Evolutionary conservation across 768 basidiomycete genomes (phyloP), one percentile per base, ranked within the genome.

Genomic region (Lyophyllum decastes): DNA sequence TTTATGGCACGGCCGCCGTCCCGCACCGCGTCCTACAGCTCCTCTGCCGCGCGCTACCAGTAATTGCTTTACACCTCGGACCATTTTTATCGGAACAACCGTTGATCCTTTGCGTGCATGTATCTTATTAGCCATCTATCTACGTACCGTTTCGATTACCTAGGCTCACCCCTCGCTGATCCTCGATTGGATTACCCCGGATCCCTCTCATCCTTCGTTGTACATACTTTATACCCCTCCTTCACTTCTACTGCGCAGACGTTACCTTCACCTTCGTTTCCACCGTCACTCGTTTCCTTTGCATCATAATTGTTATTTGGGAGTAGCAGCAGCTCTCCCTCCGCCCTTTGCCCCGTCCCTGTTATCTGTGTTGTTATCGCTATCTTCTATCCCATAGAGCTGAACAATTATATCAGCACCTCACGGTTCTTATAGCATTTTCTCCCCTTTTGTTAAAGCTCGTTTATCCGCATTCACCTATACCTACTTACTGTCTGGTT

Each of bases 171-270:
- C 34, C 38, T 53, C 43, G 22, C 43, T 30, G 27, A 48, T 57
- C 55, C 55, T 59, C 43, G 55, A 59, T 33, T 47, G 57, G 55
- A 59, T 70, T 64, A 64, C 59, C 30, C 59, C 49, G 57, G 61
- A 51, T 57, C 21, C 24, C 27, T 40, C 40, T 58, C 22, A 63
- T 61, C 63, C 43, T 59, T 64, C 61, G 34, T 56, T 76, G 71
- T 74, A 73, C 72, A 72, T 75, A 71, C 61, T 67, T 64, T 70
- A 67, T 16, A 67, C 64, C 63, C 53, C 61, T 21, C 70, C 44
- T 57, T 60, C 57, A 54, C 52, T 58, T 55, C 54, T 54, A 46
- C 17, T 38, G 35, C 49, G 49, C 56, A 49, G 58, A 58, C 51
- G 60, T 58, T 56, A 61, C 45, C 30, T 58, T 58, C 55, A 62